Base-by-base conservation (phyloP, 495 filamentous ascomycete species). In the Daldinia childiae region DNA sequence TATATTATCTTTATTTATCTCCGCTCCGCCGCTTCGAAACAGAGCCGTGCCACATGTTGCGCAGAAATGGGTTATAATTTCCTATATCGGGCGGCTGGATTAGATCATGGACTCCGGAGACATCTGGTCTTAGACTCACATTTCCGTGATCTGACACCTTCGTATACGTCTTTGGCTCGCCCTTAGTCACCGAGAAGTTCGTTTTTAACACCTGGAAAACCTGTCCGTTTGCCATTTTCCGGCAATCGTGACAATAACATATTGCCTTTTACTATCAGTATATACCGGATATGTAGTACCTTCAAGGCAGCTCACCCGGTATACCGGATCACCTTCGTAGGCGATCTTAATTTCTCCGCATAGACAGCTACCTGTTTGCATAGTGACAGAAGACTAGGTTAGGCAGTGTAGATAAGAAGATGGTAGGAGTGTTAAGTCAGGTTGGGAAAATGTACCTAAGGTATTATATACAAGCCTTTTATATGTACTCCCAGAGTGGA, bases 81-180 rank as follows among this genome's bases (percentile, higher is more conserved):
- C 43, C 64, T 66, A 52, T 34, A 54, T 56, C 3, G 12, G 5
- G 15, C 0, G 6, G 12, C 6, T 3, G 7, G 11, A 29, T 66
- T 27, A 58, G 41, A 5, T 5, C 26, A 51, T 29, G 7, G 5
- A 12, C 14, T 8, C 39, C 6, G 36, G 38, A 24, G 1, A 9
- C 19, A 12, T 19, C 6, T 6, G 6, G 29, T 14, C 36, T 32
- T 27, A 30, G 12, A 51, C 55, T 50, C 26, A 59, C 64, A 19
- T 52, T 66, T 52, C 64, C 64, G 26, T 51, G 56, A 21, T 66
- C 64, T 6, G 64, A 58, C 8, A 66, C 56, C 19, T 66, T 66
- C 1, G 64, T 66, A 14, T 59, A 60, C 11, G 26, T 32, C 29
- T 66, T 66, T 15, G 43, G 55, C 19, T 66, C 15, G 6, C 64